Evolutionary conservation across 345 rosid genomes (phyloP), one percentile per base, ranked within the genome.

Genomic region (Bruguiera sexangula): DNA sequence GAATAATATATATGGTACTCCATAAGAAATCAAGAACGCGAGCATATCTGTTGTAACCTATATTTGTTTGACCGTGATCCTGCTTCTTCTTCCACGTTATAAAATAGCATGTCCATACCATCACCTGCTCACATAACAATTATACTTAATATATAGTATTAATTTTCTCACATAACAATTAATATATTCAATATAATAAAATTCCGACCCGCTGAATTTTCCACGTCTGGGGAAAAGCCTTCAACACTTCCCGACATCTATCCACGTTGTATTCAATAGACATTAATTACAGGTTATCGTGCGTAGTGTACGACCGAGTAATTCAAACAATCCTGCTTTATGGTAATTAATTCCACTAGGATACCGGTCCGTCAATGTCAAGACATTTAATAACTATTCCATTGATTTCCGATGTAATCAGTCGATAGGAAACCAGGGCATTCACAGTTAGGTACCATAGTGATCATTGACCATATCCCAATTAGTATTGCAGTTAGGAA

Each of bases 51-150:
- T 57, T 27, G 6, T 22, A 8, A 24, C 58, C 46, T 8, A 34
- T 36, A 43, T 55, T 54, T 55, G 36, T 16, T 4, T 55, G 21
- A 34, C 8, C 22, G 36, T 5, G 16, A 55, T 27, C 18, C 31
- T 60, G 48, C 13, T 3, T 48, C n/a, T 57, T 39, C 29, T 6
- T 36, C 30, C 30, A 37, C 22, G 43, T 58, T 26, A 43, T 39
- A 37, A 59, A 51, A 51, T 16, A 62, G 11, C 62, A 75, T 62
- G 72, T 66, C 51, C 67, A 26, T 32, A 30, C 39, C 59, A 16
- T 66, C 56, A 22, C 27, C 51, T 55, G 16, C 62, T 39, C 46
- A 56, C 57, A 26, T 1, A 8, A 20, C 74, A 54, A 52, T 62
- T 51, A 52, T 31, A 37, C 43, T 37, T 37, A 7, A 37, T 8